Evolutionary conservation across 495 filamentous ascomycete species (phyloP).

Genomic region (Aspergillus campestris): DNA sequence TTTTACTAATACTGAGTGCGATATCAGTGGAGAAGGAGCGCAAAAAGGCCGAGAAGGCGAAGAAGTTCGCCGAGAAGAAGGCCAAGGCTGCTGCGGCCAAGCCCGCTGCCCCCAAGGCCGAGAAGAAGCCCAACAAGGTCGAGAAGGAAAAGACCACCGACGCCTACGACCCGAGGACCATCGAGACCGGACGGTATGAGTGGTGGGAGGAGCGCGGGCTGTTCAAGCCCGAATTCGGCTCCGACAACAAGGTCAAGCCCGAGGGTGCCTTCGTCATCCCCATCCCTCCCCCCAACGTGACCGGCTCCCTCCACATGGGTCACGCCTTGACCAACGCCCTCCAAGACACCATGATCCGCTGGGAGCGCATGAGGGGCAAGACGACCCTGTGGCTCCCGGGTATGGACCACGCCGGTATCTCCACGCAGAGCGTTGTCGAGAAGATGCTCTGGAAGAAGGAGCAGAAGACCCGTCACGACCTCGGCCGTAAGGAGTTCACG

Average conservation of each 20-base stretch:
- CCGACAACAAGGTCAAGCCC: conserved; percentile 58
- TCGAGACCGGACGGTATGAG: conserved; percentile 48
- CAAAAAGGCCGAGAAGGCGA: conserved; percentile 50
- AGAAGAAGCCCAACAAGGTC: conserved; percentile 46
- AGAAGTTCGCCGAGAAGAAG: conserved; percentile 53
- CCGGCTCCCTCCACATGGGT: conserved; percentile 59
- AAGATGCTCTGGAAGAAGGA: conserved; percentile 64
- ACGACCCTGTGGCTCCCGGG: conserved; percentile 67
- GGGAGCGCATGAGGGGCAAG: conserved; percentile 55
- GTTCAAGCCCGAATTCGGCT: conserved; percentile 62
- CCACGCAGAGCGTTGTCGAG: conserved; percentile 69
- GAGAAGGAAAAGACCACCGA: conserved; percentile 45
- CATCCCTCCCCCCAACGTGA: conserved; percentile 74
- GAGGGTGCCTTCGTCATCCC: conserved; percentile 65
- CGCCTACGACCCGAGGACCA: conserved; percentile 48
- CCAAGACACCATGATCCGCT: conserved; percentile 71
- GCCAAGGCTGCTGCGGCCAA: conserved; percentile 37
- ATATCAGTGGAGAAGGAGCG: conserved; percentile 46
- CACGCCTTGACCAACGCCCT: conserved; percentile 60
- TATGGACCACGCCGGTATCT: conserved; percentile 71
- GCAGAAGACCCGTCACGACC: conserved; percentile 56
- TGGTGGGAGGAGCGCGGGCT: conserved; percentile 60
- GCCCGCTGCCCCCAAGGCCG: conserved; percentile 39
- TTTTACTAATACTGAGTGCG: conserved; percentile 11
- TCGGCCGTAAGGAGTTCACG: conserved; percentile 53